Evolutionary conservation across 140 eudicot species (phyloP).

Genomic region (Senecio squalidus): DNA sequence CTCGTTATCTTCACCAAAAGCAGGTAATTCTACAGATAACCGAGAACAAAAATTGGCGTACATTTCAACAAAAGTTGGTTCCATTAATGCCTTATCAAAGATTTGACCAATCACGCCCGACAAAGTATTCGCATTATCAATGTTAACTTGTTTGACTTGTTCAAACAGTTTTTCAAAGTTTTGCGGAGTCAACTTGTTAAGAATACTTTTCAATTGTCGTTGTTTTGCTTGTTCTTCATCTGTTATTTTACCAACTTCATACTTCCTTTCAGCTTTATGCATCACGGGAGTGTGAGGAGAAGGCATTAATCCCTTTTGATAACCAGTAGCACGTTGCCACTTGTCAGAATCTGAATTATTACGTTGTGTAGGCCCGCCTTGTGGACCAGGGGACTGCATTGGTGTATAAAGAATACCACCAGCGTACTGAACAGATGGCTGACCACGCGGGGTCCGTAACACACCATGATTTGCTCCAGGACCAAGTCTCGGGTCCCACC

Average conservation of each 20-base stretch:
- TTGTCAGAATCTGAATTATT: slow-evolving; percentile 68
- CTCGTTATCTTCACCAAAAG: slow-evolving; percentile 61
- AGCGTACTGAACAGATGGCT: slow-evolving; percentile 32
- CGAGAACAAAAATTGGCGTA: slow-evolving; percentile 78
- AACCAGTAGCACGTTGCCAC: slow-evolving; percentile 70
- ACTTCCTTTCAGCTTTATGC: slow-evolving; percentile 90
- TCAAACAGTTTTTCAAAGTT: slow-evolving; percentile 88
- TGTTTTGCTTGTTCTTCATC: slow-evolving; percentile 89
- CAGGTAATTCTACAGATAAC: slow-evolving; percentile 82
- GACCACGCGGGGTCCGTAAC: slow-evolving; percentile 50
- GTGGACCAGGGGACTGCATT: slow-evolving; percentile 48
- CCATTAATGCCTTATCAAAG: slow-evolving; percentile 84
- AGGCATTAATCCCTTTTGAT: slow-evolving; percentile 75
- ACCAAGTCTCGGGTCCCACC: slow-evolving; percentile 50
- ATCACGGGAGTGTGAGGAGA: slow-evolving; percentile 73
- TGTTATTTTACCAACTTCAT: slow-evolving; percentile 72
- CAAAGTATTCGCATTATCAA: slow-evolving; percentile 45
- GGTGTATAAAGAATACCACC: slow-evolving; percentile 59
- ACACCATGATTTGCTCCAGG: slow-evolving; percentile 51
- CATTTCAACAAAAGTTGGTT: slow-evolving; percentile 95
- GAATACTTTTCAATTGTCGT: slow-evolving; percentile 63
- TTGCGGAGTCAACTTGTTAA: slow-evolving; percentile 88
- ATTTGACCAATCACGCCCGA: slow-evolving; percentile 54
- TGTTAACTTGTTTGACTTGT: slow-evolving; percentile 70
- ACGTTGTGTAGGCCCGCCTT: slow-evolving; percentile 37